These are phyloP conservation scores for Bretschneidera sinensis DNA, from an alignment of 345 rosid genomes.

Conservation along the genomic window DNA sequence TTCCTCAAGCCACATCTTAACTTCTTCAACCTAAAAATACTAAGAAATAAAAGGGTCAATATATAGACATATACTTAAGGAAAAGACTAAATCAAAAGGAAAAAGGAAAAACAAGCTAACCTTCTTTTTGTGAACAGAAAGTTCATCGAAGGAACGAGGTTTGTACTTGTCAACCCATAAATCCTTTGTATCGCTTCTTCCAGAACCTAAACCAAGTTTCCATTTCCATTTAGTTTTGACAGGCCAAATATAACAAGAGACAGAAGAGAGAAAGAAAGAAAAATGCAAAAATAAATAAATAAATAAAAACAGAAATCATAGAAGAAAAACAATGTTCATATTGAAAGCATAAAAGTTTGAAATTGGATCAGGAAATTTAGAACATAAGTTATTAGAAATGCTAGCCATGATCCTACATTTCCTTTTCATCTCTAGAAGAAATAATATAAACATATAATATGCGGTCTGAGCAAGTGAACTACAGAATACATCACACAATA, in stretches of 20 bases:
- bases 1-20: constrained; percentile 67
- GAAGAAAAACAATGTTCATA: too few relatives aligned
- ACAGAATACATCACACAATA: too few relatives aligned
- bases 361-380: not conserved
- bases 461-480: too few relatives aligned
- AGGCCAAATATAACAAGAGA: not conserved
- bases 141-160: constrained; percentile 70
- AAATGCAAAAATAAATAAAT: too few relatives aligned
- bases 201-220: constrained; percentile 33
- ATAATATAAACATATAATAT: not conserved
- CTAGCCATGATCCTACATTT: too few relatives aligned
- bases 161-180: constrained; percentile 84
- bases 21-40: constrained; percentile 65
- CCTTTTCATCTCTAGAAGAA: too few relatives aligned
- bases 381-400: not conserved
- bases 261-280: not conserved
- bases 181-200: constrained; percentile 33
- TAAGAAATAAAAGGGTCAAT: not conserved
- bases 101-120: constrained; percentile 35
- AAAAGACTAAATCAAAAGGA: too few relatives aligned
- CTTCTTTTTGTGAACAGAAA: constrained; percentile 93
- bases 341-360: too few relatives aligned
- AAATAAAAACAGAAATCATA: too few relatives aligned
- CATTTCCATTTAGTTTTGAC: too few relatives aligned
- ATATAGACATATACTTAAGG: not conserved